Percentiles rank a stretch among this genome's conserved stretches.
phyloP scores from a whole-genome alignment of 2,329 filamentous ascomycete genomes.

The Sordariomycetes sp. region DNA sequence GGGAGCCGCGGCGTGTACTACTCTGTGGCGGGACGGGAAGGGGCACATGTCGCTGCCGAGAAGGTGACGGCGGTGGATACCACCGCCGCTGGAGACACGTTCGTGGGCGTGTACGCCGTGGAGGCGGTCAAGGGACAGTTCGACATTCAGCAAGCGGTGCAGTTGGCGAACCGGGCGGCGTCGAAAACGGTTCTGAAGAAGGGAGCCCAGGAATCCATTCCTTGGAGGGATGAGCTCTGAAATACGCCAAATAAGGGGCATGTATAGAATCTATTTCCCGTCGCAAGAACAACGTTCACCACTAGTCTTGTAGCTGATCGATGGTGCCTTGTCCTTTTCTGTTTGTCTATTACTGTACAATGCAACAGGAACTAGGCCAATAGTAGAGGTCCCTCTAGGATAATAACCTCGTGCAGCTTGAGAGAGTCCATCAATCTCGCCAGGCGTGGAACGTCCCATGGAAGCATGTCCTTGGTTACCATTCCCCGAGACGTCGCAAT shows the following conservation, averaged over 20 bases:
- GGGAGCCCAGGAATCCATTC: conserved; percentile 31
- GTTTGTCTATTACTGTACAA: too few species aligned
- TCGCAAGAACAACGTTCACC: too few species aligned
- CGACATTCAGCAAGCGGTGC: conserved; percentile 44
- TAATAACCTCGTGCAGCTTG: too few species aligned
- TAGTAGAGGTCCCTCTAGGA: too few species aligned
- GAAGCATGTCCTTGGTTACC: too few species aligned
- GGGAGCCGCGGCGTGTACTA: conserved; percentile 71
- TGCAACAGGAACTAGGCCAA: too few species aligned
- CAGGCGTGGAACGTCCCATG: too few species aligned
- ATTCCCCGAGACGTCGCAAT: too few species aligned
- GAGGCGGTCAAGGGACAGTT: conserved; percentile 47
- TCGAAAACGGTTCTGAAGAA: conserved; percentile 29
- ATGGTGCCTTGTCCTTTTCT: too few species aligned
- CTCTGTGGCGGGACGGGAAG: conserved; percentile 28
- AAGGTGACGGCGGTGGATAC: conserved; percentile 79
- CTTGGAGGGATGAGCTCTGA: conserved; percentile 29
- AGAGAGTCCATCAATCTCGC: too few species aligned
- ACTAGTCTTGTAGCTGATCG: too few species aligned
- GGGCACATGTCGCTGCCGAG: conserved; percentile 47
- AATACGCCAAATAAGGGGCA: background rate
- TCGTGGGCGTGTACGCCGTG: conserved; percentile 79
- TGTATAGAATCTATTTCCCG: too few species aligned
- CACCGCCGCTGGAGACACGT: conserved; percentile 89
- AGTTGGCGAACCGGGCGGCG: conserved; percentile 40